Base-by-base conservation (phyloP, 1,139 yeast species). In the Candida mesenterica region DNA sequence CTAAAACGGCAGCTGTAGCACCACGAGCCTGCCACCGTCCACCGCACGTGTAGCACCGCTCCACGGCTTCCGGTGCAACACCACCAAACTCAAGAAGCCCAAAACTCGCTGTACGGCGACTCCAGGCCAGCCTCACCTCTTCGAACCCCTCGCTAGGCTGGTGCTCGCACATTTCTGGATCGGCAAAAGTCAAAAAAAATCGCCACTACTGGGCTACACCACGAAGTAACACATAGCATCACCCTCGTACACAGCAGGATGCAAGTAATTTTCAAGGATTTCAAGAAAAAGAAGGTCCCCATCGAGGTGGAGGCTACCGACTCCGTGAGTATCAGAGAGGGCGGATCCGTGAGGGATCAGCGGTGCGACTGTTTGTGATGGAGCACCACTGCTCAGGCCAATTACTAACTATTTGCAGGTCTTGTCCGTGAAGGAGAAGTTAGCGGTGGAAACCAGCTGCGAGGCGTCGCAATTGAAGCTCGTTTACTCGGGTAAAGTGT, bases 401-500 rank as follows among this genome's bases (percentile, higher is more conserved):
- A 30, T 12, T 31, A 34, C 38, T 39, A 36, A 31, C 40, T 24
- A 12, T 15, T 32, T 19, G 18, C 37, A 76, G 84, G 77, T 90
- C 24, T 65, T 73, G 22, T 70, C 79, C 26, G 79, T 84, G 30
- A 92, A 92, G 61, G 83, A 81, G 52, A 77, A 78, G 49, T 72
- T 92, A 37, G 94, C 90, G 7, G 62, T 69, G 24, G 68, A 75
- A 39, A 82, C 85, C 48, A 79, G 75, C 12, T 81, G 89, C 52
- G 95, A 84, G 24, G 76, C 79, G 3, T 62, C 77, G 5, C 92
- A 83, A 55, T 80, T 92, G 59, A 92, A 90, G 63, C 77, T 92
- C 53, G 96, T 94, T 40, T 92, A 84, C 60, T 88, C 96, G 1
- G 95, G 95, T 24, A 89, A 89, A 57, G 94, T 92, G 30, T 76